Evolutionary conservation across 2,329 filamentous ascomycete species (phyloP), one percentile per base, ranked within the genome.

Genomic region (Trichoderma breve): DNA sequence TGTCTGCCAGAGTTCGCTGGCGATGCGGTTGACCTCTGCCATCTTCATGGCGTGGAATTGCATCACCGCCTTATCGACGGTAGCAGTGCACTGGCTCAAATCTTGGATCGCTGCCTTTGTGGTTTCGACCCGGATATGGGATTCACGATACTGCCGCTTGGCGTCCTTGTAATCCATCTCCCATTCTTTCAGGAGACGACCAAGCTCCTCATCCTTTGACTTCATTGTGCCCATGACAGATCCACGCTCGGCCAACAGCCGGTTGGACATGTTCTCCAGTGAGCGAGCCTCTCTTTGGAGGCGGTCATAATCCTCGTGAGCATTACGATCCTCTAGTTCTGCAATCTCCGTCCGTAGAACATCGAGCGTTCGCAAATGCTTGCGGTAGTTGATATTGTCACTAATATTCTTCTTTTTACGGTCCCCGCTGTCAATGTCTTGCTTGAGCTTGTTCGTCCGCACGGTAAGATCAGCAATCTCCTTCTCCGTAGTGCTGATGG

Each of bases 41-140:
- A 99, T 99, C 85, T 99, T 99, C 79, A 97, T 85, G 34, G 91
- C 88, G 83, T 99, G 96, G 79, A 95, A 99, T 78, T 93, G 93
- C 93, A 99, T 98, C 78, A 99, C 97, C 61, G 96, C 97, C 79
- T 96, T 94, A 84, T 98, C 95, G 14, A 99, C 87, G 8, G 96
- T 96, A 11, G 89, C 87, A 57, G 90, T 87, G 79, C 97, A 98
- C 53, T 93, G 92, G 7, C 88, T 92, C 43, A 99, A 85, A 79
- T 99, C 96, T 71, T 97, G 94, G 70, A 97, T 93, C 3, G 94
- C 95, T 4, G 95, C 95, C 81, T 95, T 97, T 63, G 94, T 98
- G 0, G 95, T 97, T 83, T 91, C 93, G 1, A 97, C 93, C 76
- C 92, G 92, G 83, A 98, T 94, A 80, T 97, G 93, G 7, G 92